These are phyloP conservation scores for Teunomyces aglyptinius DNA, from an alignment of 805 yeast genomes.

Conservation along the genomic window DNA sequence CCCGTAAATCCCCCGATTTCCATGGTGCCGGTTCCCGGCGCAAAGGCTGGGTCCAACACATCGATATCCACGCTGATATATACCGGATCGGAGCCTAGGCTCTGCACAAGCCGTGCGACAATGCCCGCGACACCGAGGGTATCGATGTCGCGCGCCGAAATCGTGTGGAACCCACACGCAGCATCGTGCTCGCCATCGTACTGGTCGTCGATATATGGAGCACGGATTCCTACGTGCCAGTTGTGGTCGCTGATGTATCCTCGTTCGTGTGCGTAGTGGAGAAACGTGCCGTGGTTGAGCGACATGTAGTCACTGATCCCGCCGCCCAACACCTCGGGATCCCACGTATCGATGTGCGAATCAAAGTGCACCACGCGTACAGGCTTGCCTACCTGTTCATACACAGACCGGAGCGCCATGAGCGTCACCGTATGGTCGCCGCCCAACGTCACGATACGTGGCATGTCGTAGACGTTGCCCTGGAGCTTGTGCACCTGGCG, in stretches of 20 bases:
- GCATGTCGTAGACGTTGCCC: conserved; percentile 13
- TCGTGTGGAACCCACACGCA: conserved; percentile 48
- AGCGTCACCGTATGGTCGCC: conserved; percentile 62
- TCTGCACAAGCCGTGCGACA: conserved; percentile 30
- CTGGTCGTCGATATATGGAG: conserved; percentile 50
- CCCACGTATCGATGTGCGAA: conserved; percentile 71
- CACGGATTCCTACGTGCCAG: conserved; percentile 64
- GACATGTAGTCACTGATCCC: conserved; percentile 57
- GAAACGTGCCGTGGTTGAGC: conserved; percentile 66
- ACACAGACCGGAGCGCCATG: conserved; percentile 50
- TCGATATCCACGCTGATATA: conserved; percentile 54
- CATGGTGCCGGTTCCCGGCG: conserved; percentile 80
- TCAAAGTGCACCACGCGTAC: conserved; percentile 62
- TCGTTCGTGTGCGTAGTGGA: conserved; percentile 67
- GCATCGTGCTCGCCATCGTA: conserved; percentile 44
- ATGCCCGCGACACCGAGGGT: conserved; percentile 36
- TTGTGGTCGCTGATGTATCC: conserved; percentile 54
- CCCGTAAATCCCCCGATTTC: conserved; percentile 71
- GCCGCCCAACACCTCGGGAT: conserved; percentile 62
- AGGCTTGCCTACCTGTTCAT: conserved; percentile 43
- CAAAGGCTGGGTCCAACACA: conserved; percentile 69
- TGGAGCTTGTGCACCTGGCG: conserved; percentile 45
- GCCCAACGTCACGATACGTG: conserved; percentile 53
- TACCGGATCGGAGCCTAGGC: conserved; percentile 41
- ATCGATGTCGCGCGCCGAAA: conserved; percentile 50